Conservation (phyloP, 1,139 yeast species). For the Blastobotrys persicus region DNA sequence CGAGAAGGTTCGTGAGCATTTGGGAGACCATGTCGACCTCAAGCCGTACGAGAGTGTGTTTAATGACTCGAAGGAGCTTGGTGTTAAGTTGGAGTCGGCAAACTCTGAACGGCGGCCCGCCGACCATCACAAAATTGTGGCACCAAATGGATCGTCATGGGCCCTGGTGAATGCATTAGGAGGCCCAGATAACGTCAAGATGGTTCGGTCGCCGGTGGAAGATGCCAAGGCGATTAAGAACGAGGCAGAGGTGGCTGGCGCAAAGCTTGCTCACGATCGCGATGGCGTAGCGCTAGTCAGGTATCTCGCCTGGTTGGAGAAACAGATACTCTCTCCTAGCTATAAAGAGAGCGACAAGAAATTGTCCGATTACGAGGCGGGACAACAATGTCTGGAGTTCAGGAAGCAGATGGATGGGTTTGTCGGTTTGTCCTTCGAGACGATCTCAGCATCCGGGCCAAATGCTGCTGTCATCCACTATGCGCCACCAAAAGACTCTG, state of each 20-base stretch:
- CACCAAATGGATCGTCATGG: constrained; percentile 78
- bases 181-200: constrained; percentile 43
- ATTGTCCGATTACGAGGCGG: constrained; percentile 79
- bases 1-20: constrained; percentile 37
- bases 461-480: constrained; percentile 95
- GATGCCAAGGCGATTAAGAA: constrained; percentile 79
- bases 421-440: constrained; percentile 83
- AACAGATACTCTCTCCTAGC: constrained; percentile 35
- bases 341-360: constrained; percentile 51
- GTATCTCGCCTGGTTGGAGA: constrained; percentile 86
- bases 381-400: constrained; percentile 59
- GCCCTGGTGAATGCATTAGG: constrained; percentile 61
- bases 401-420: constrained; percentile 55
- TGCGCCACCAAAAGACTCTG: constrained; percentile 61
- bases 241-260: constrained; percentile 67
- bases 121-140: constrained; percentile 40
- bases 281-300: constrained; percentile 82
- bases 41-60: constrained; percentile 38
- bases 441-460: constrained; percentile 90
- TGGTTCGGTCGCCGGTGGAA: constrained; percentile 59
- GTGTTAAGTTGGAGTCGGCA: constrained; percentile 38
- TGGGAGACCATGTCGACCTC: constrained; percentile 33
- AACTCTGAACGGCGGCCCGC: constrained; percentile 18
- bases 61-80: constrained; percentile 33
- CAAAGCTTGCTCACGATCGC: constrained; percentile 72